Evolutionary conservation across 768 basidiomycete genomes (phyloP).

Genomic region (Favolaschia claudopus): DNA sequence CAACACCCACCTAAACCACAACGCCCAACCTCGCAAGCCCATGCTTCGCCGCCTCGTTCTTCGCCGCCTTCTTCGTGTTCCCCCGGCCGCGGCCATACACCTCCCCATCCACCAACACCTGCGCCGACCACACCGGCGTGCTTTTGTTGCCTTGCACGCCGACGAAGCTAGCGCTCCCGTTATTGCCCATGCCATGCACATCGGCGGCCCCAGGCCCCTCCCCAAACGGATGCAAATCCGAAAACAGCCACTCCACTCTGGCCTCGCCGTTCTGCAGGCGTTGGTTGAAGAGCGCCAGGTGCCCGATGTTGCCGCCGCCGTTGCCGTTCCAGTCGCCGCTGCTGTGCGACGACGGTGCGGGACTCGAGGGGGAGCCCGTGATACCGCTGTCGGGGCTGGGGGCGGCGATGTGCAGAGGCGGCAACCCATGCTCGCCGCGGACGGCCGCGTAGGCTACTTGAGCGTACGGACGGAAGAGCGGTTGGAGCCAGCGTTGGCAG

Average conservation of each 20-base stretch:
- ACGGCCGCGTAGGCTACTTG: constrained; percentile 67
- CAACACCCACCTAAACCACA: constrained; percentile 53
- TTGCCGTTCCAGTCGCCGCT: constrained; percentile 20
- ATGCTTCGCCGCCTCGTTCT: constrained; percentile 83
- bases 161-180: constrained; percentile 25
- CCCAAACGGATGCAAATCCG: constrained; percentile 41
- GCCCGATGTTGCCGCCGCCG: constrained; percentile 53
- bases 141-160: constrained; percentile 49
- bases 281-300: constrained; percentile 85
- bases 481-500: constrained; percentile 65
- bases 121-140: constrained; percentile 82
- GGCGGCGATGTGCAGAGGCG: constrained; percentile 50
- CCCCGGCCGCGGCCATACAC: constrained; percentile 70
- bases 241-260: constrained; percentile 77
- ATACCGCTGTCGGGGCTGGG: constrained; percentile 26
- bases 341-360: constrained; percentile 25
- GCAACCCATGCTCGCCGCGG: constrained; percentile 72
- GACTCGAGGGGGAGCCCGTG: constrained; percentile 30
- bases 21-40: constrained; percentile 70
- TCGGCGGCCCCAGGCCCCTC: background rate
- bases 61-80: constrained; percentile 79
- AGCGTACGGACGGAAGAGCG: constrained; percentile 71
- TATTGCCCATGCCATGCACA: constrained; percentile 4
- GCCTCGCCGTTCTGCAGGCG: constrained; percentile 61
- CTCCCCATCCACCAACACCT: constrained; percentile 67